phyloP scores from a whole-genome alignment of 164 flowering plant genomes.

The Macadamia integrifolia region DNA sequence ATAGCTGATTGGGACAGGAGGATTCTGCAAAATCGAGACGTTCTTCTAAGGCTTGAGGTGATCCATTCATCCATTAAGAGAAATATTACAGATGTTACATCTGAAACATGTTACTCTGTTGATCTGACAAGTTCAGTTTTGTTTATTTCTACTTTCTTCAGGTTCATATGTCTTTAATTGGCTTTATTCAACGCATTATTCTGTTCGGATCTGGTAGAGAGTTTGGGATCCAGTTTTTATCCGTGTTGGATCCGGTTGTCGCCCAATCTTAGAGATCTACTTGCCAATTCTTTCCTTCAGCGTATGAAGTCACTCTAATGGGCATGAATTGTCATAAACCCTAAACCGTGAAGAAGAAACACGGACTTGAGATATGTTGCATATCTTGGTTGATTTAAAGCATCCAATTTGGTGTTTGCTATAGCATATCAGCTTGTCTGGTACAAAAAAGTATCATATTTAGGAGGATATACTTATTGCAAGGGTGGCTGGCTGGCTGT shows the following conservation, averaged over 20 bases:
- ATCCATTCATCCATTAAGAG: conserved; percentile 2
- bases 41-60: conserved; percentile 95
- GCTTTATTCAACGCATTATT: no score
- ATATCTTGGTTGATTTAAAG: no score
- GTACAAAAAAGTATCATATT: neutral
- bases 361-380: no score
- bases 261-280: no score
- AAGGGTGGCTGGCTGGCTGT: neutral
- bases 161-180: neutral
- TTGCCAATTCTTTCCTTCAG: no score
- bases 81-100: neutral
- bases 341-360: no score
- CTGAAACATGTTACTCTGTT: neutral
- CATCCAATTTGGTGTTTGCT: neutral
- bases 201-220: no score
- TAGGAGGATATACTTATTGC: neutral
- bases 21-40: conserved; percentile 83
- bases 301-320: no score
- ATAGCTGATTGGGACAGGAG: conserved; percentile 97
- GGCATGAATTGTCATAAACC: no score
- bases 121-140: neutral
- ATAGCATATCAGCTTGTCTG: neutral
- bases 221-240: no score
- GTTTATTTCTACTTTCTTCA: no score
- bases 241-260: no score